A percentile compares a stretch with the other conserved stretches of the same genome.
phyloP scores from a whole-genome alignment of 306 rosid genomes.

The Cicer pinnatifidum region DNA sequence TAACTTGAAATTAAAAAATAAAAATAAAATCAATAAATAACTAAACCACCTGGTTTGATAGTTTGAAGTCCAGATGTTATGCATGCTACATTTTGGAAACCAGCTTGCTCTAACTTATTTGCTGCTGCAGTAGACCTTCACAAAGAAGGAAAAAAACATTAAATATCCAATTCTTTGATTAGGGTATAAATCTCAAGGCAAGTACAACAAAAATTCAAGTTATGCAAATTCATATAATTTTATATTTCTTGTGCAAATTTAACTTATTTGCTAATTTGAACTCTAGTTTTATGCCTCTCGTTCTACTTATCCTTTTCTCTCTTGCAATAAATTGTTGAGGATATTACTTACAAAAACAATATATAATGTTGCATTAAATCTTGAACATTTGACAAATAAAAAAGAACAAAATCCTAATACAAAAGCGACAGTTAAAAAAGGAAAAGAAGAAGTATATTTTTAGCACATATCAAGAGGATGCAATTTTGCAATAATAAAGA shows the following conservation, averaged over 20 bases:
- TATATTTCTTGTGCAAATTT: conserved; percentile 3
- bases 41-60: conserved; percentile 85
- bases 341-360: too few relatives aligned
- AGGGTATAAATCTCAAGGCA: conserved; percentile 1
- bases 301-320: too few relatives aligned
- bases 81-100: conserved; percentile 75
- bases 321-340: too few relatives aligned
- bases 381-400: too few relatives aligned
- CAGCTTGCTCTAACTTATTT: conserved; percentile 70
- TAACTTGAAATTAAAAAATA: not conserved
- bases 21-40: conserved; percentile 8
- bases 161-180: conserved; percentile 38
- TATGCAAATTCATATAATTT: conserved; percentile 25
- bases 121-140: conserved; percentile 90
- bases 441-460: not conserved
- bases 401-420: too few relatives aligned
- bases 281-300: not conserved
- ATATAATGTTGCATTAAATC: too few relatives aligned
- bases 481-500: conserved; percentile 25
- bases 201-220: not conserved
- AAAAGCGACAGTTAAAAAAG: too few relatives aligned
- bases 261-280: not conserved
- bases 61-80: conserved; percentile 87
- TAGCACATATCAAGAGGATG: not conserved
- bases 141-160: conserved; percentile 38